Percentiles rank a stretch among this genome's conserved stretches.
Evolutionary conservation across 352 stramenopile genomes (phyloP).

Genomic region (Chrysophaeum taylorii): DNA sequence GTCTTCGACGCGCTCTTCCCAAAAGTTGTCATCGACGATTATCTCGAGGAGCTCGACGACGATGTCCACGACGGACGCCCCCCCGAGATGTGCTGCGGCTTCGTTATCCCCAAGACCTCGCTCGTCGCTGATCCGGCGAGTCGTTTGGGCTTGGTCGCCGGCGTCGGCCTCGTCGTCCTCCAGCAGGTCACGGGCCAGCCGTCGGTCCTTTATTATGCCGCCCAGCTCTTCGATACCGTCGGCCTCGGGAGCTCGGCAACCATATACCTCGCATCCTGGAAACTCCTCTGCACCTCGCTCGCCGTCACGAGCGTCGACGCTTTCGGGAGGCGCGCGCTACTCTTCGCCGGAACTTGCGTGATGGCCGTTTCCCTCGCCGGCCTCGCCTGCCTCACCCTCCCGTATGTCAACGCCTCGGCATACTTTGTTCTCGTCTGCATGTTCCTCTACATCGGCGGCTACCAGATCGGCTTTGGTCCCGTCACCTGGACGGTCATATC

Average conservation of each 20-base stretch:
- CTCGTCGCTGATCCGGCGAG: slow-evolving; percentile 18
- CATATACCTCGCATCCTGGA: slow-evolving; percentile 42
- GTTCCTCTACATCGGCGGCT: slow-evolving; percentile 43
- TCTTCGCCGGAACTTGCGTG: slow-evolving; percentile 37
- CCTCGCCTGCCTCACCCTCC: slow-evolving; percentile 36
- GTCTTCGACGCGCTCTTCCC: slow-evolving; percentile 28
- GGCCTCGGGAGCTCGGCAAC: slow-evolving; percentile 36
- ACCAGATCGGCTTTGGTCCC: slow-evolving; percentile 46
- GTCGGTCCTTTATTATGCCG: slow-evolving; percentile 49
- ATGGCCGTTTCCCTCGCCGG: slow-evolving; percentile 39
- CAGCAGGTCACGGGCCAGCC: slow-evolving; percentile 55
- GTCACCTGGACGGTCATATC: slow-evolving; percentile 42
- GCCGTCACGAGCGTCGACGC: slow-evolving; percentile 43
- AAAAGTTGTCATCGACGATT: too few species aligned
- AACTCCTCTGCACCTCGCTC: slow-evolving; percentile 41
- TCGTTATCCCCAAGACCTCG: neutral
- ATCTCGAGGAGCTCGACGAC: slow-evolving; percentile 6
- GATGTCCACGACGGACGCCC: neutral
- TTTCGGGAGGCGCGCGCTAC: slow-evolving; percentile 34
- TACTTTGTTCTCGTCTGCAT: slow-evolving; percentile 30
- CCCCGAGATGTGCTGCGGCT: neutral
- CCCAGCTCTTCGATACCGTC: slow-evolving; percentile 44
- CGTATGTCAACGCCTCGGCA: neutral
- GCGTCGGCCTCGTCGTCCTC: slow-evolving; percentile 39
- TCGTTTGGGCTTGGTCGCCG: slow-evolving; percentile 31